These are phyloP conservation scores for Prunus mongolica DNA, from an alignment of 306 rosid species.

Conservation along the genomic window DNA sequence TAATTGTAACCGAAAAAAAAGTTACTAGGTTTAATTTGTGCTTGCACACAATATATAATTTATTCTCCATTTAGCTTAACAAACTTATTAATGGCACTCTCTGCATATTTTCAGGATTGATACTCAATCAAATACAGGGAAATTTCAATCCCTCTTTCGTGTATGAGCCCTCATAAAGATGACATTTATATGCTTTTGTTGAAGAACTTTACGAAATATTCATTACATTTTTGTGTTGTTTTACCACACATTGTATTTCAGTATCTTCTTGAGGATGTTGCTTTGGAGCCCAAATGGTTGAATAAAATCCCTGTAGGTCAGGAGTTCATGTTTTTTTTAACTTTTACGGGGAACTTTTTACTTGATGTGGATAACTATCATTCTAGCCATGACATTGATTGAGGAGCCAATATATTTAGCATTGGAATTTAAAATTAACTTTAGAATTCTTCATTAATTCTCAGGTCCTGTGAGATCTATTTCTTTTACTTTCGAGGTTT, in stretches of 20 bases:
- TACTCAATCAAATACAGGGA: constrained; percentile 53
- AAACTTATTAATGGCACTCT: background rate
- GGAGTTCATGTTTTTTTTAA: constrained; percentile 6
- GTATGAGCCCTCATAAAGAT: constrained; percentile 44
- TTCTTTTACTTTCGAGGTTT: no score
- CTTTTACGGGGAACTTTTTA: background rate
- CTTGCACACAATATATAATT: background rate
- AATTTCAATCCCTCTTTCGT: constrained; percentile 70
- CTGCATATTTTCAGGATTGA: constrained; percentile 74
- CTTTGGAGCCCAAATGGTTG: constrained; percentile 58
- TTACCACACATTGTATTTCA: constrained; percentile 32
- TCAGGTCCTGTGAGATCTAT: no score
- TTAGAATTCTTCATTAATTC: no score
- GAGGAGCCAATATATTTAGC: no score
- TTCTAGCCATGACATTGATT: no score
- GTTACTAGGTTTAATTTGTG: background rate
- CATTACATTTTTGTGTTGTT: constrained; percentile 11
- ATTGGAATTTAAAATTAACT: no score
- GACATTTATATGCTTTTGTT: constrained; percentile 11
- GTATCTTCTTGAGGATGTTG: constrained; percentile 94
- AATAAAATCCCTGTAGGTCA: constrained; percentile 61
- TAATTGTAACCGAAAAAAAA: no score
- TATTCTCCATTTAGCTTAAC: background rate
- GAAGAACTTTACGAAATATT: constrained; percentile 11
- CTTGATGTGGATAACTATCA: no score